Conservation (phyloP, 495 filamentous ascomycete species). For the Lophiostoma macrostomum region DNA sequence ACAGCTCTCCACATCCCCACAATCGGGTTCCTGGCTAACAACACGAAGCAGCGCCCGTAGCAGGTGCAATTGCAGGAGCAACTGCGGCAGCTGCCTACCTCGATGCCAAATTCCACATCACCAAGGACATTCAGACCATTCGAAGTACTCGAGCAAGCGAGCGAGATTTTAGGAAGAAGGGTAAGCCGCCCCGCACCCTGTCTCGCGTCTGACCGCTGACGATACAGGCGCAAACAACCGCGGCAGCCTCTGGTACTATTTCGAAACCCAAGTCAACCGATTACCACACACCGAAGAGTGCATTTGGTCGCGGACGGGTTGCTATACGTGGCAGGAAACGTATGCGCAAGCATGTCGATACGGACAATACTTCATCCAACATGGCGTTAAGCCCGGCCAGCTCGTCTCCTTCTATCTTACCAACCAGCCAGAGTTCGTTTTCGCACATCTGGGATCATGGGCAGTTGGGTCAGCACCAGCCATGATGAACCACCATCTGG, state of each 20-base stretch:
- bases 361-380: constrained; percentile 59
- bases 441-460: constrained; percentile 60
- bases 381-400: constrained; percentile 62
- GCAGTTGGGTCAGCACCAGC: constrained; percentile 65
- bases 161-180: constrained; percentile 41
- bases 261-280: constrained; percentile 53
- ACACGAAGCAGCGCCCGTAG: constrained; percentile 17
- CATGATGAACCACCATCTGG: constrained; percentile 70
- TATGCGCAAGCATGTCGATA: constrained; percentile 58
- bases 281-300: constrained; percentile 49
- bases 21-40: neutral
- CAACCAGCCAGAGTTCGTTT: constrained; percentile 67
- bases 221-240: constrained; percentile 48
- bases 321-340: constrained; percentile 62
- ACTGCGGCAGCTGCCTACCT: constrained; percentile 58
- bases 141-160: constrained; percentile 36
- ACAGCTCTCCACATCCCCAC: constrained; percentile 27
- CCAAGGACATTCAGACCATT: constrained; percentile 54
- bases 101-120: constrained; percentile 65
- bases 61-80: constrained; percentile 41
- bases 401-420: constrained; percentile 67
- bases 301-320: constrained; percentile 64
- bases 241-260: constrained; percentile 61
- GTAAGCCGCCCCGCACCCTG: constrained; percentile 29
- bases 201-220: constrained; percentile 4